phyloP scores from a whole-genome alignment of 768 basidiomycete species.

The Tylopilus balloui region DNA sequence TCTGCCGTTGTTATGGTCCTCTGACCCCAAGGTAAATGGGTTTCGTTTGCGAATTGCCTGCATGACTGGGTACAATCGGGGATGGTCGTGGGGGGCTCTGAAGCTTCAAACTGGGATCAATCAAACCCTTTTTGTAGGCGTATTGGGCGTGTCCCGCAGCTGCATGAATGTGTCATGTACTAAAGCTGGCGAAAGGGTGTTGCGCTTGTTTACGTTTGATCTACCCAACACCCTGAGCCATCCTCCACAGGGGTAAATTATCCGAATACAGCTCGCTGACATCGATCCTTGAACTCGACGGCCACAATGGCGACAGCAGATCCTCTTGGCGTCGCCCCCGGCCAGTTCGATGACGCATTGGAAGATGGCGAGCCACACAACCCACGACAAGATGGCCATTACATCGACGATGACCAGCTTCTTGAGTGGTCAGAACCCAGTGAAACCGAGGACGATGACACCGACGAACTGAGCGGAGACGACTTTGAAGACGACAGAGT shows the following conservation, averaged over 20 bases:
- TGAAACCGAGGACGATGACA: conserved; percentile 23
- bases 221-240: not conserved
- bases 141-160: not conserved
- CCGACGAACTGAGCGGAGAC: conserved; percentile 40
- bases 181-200: not conserved
- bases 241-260: conserved; percentile 10
- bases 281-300: not conserved
- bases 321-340: conserved; percentile 35
- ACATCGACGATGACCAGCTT: conserved; percentile 40
- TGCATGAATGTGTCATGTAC: not conserved
- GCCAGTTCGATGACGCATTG: conserved; percentile 62
- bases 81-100: not conserved
- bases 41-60: conserved; percentile 40
- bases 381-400: conserved; percentile 32
- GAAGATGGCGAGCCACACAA: conserved; percentile 26
- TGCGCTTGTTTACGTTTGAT: conserved; percentile 2
- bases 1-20: conserved; percentile 28
- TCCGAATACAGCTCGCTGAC: conserved; percentile 8
- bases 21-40: conserved; percentile 39
- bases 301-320: conserved; percentile 17
- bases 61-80: too few relatives aligned
- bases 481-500: conserved; percentile 56
- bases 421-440: conserved; percentile 29
- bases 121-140: conserved; percentile 7
- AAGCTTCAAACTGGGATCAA: not conserved